Conservation (phyloP, 2,329 filamentous ascomycete genomes). For the Botrytis fragariae region DNA sequence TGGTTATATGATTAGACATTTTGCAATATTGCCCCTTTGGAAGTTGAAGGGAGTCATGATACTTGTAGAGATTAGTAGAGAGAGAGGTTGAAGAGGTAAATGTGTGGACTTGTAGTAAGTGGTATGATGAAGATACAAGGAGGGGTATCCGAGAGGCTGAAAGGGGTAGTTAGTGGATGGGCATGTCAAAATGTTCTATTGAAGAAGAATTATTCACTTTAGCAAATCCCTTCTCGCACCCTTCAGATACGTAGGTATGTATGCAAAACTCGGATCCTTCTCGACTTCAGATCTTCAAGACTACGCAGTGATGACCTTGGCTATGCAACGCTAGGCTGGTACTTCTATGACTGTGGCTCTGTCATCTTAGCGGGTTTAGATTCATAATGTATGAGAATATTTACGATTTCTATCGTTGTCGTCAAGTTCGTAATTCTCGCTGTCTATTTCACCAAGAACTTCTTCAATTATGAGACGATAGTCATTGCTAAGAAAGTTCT, state of each 20-base stretch:
- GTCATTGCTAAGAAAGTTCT: accelerated
- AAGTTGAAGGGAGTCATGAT: not conserved
- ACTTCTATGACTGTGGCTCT: too few relatives aligned
- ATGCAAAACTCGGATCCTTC: not conserved
- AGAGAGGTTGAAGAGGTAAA: not conserved
- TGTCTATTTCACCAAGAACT: not conserved
- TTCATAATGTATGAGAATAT: not conserved
- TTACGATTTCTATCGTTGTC: accelerated
- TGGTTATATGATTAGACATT: accelerated
- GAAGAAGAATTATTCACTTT: not conserved
- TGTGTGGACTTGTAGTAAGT: not conserved
- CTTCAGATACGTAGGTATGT: not conserved
- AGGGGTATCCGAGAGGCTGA: too few relatives aligned
- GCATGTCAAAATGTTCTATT: not conserved
- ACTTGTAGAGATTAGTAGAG: not conserved
- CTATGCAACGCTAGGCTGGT: accelerated
- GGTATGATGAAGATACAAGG: too few relatives aligned
- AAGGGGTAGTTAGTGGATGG: too few relatives aligned
- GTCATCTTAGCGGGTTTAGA: not conserved
- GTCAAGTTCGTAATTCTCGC: accelerated
- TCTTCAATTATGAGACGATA: not conserved
- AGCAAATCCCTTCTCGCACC: not conserved
- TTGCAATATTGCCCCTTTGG: not conserved
- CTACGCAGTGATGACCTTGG: accelerated
- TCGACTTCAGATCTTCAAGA: not conserved